Evolutionary conservation across 495 filamentous ascomycete species (phyloP).

Genomic region (Cudoniella acicularis): DNA sequence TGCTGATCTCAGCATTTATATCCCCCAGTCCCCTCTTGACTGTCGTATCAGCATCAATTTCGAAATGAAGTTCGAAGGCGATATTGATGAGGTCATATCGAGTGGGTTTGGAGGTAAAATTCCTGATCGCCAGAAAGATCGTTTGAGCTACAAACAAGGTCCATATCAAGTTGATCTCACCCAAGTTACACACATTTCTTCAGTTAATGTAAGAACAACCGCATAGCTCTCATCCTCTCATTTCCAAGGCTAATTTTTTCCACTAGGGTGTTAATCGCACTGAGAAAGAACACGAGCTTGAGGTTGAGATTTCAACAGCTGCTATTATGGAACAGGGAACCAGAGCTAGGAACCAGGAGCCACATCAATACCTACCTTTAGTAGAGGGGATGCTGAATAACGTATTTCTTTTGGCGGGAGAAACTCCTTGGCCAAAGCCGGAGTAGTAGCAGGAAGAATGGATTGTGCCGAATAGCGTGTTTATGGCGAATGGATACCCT

Average conservation of each 20-base stretch:
- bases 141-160: conserved; percentile 81
- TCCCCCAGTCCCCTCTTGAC: conserved; percentile 69
- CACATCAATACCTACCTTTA: conserved; percentile 67
- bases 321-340: conserved; percentile 68
- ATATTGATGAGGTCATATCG: conserved; percentile 45
- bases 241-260: background rate
- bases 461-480: background rate
- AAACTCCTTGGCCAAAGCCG: conserved; percentile 7
- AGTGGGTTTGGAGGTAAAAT: conserved; percentile 27
- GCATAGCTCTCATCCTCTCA: background rate
- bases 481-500: background rate
- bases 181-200: conserved; percentile 60
- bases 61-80: conserved; percentile 80
- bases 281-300: conserved; percentile 81
- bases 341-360: conserved; percentile 50
- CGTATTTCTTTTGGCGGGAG: conserved; percentile 36
- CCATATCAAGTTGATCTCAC: conserved; percentile 87
- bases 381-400: conserved; percentile 85
- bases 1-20: conserved; percentile 77
- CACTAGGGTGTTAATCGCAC: conserved; percentile 9
- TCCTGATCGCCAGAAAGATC: conserved; percentile 73
- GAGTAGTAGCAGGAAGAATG: background rate
- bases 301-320: conserved; percentile 71
- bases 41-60: conserved; percentile 87
- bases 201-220: conserved; percentile 46